A percentile compares a stretch with the other conserved stretches of the same genome.
Evolutionary conservation across 352 stramenopile species (phyloP).

Genomic region (Phytophthora pini): DNA sequence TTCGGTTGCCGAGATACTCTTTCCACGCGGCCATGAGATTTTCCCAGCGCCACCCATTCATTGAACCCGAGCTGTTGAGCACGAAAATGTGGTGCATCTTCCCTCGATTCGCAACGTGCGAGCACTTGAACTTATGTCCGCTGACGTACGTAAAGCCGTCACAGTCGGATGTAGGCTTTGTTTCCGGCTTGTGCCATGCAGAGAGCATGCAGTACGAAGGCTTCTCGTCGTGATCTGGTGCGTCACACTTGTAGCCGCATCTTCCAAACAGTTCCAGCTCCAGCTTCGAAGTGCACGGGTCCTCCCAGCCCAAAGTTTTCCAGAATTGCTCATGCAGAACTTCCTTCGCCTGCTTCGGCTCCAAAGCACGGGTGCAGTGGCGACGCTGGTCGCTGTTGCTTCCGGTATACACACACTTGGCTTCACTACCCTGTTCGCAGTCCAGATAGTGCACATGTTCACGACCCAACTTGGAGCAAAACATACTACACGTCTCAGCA

Average conservation of each 20-base stretch:
- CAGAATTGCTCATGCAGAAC: constrained; percentile 50
- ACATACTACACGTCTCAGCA: constrained; percentile 85
- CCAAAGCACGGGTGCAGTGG: constrained; percentile 63
- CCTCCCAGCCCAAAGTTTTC: constrained; percentile 44
- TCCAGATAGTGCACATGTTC: constrained; percentile 79
- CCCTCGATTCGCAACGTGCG: constrained; percentile 34
- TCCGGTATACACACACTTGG: constrained; percentile 59
- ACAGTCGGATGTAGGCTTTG: too few species aligned
- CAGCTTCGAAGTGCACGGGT: constrained; percentile 33
- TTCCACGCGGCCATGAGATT: constrained; percentile 61
- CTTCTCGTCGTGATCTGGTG: constrained; percentile 33
- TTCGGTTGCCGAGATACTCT: constrained; percentile 74
- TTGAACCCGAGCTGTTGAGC: constrained; percentile 79
- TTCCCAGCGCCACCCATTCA: constrained; percentile 63
- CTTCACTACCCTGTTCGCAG: constrained; percentile 50
- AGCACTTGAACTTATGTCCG: constrained; percentile 16
- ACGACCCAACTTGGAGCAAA: constrained; percentile 81
- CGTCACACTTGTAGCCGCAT: constrained; percentile 47
- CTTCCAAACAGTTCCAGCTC: constrained; percentile 38
- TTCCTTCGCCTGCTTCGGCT: constrained; percentile 52
- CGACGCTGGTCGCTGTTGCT: constrained; percentile 62
- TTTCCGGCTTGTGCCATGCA: constrained; percentile 2
- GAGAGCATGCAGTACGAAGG: constrained; percentile 35
- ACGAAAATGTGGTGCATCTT: constrained; percentile 85
- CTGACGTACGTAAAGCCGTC: neutral